Base-by-base conservation (phyloP, 169 alveolate species). In the Perkinsus olseni region DNA sequence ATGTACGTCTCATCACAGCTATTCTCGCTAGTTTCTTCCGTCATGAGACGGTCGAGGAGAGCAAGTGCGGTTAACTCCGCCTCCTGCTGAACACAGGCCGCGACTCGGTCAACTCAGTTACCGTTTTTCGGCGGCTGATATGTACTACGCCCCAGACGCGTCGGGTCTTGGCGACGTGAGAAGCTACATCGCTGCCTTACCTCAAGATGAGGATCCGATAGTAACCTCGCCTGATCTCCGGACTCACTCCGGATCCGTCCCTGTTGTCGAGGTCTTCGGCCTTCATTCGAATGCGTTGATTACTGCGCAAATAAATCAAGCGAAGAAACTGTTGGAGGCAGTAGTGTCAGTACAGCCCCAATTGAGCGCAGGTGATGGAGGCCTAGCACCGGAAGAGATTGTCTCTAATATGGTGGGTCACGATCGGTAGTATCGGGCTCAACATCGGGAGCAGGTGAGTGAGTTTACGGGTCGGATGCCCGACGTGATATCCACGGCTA, bases 131-230 rank as follows among this genome's bases (percentile, higher is more conserved):
- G 94, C 94, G 34, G 93, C 96, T 39, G 98, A 96, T 34, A 94
- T 92, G 38, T 96, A 97, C 95, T 96, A 95, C 94, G 96, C 97
- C 20, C 98, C 98, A 8, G 94, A 94, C 28, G 97, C 95, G 74
- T 94, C 96, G 24, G 91, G 95, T 39, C 93, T 97, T 20, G 93
- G 93, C 62, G 97, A 95, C 74, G 96, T 96, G 40, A 96, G 95
- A 51, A 95, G 94, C 10, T 97, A 97, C 94, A 97, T 98, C 38
- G 94, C 95, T 50, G 93, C 74, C 38, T 92, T 98, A 20, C 99
- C 99, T 91, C 94, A 96, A 39, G 98, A 97, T 92, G 99, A 98
- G 93, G 98, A 97, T 34, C 99, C 99, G 91, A 98, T 97, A 95
- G 97, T 98, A 36, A 24, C 8, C 28, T 13, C 34, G 82, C 36